Evolutionary conservation across 371 early-diverging fungal species (phyloP), one percentile per base, ranked within the genome.

Genomic region (Mucor saturninus): DNA sequence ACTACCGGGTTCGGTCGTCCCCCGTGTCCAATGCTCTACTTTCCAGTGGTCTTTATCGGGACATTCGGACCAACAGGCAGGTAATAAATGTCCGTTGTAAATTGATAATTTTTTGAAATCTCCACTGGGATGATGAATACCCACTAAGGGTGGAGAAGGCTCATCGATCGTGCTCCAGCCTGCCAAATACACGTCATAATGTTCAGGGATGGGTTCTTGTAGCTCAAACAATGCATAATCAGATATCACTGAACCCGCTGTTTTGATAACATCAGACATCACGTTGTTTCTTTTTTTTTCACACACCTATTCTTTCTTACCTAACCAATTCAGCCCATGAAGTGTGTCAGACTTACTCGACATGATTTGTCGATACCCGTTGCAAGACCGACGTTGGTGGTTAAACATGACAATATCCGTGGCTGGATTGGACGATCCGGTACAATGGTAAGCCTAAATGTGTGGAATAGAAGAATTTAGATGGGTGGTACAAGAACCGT

Each of bases 1-100:
- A 26, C 76, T 76, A 9, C 83, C 83, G 3, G 83, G 83, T 46
- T 83, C 83, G 32, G 83, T 83, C 4, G 79, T 83, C 1, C 82
- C 75, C 39, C 55, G 46, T 0, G 63, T 64, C 75, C 75, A 75
- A 7, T 56, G 43, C 21, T 66, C 67, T 11, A 75, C 62, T 30
- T 52, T 60, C 75, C 72, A 75, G 38, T 75, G 75, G 21, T 54
- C 62, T 9, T 64, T 56, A 13, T 39, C n/a, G 21, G 68, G 68
- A 54, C 80, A 80, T 40, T 76, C 73, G 8, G 63, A 49, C 81
- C 83, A 82, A 38, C 83, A 83, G 4, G 71, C 46, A 43, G 68
- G 48, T 56, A 64, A 3, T 51, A 65, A 31, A 53, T 73, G 32
- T 53, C 75, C 67, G 50, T 63, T 60, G 53, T 67, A 76, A 46